A percentile compares a stretch with the other conserved stretches of the same genome.
Conservation (phyloP, 257 asterid genomes). For the Solanum habrochaites region DNA sequence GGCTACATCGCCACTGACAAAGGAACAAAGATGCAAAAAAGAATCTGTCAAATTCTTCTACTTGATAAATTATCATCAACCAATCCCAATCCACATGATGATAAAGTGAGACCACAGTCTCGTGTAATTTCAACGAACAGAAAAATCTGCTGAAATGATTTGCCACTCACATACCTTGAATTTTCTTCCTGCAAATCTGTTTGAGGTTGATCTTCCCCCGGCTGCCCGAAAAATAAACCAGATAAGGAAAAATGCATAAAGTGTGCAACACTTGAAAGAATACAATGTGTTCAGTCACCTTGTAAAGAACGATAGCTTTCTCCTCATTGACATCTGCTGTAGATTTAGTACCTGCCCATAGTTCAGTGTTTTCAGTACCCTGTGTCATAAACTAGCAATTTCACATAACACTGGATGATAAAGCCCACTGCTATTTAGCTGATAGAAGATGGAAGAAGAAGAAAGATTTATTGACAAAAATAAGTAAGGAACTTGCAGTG, state of each 20-base stretch:
- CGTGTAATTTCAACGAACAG: not conserved
- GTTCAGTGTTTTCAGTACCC: not conserved
- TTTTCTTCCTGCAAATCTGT: constrained; percentile 41
- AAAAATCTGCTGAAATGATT: constrained; percentile 9
- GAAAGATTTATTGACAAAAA: not conserved
- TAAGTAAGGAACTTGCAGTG: not conserved
- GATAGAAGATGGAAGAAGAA: not conserved
- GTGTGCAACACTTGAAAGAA: not conserved
- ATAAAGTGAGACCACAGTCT: not conserved
- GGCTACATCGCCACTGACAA: not conserved
- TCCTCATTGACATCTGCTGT: constrained; percentile 38
- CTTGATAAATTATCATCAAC: not conserved
- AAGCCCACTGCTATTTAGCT: not conserved
- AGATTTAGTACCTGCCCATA: constrained; percentile 47
- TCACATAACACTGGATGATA: not conserved
- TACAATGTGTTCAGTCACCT: constrained; percentile 35
- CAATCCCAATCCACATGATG: not conserved
- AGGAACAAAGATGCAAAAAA: not conserved
- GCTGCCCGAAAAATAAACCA: constrained; percentile 36
- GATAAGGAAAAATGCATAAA: not conserved
- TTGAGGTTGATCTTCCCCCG: constrained; percentile 45
- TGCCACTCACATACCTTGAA: constrained; percentile 47
- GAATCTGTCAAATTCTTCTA: not conserved
- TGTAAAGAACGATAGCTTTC: constrained; percentile 80
- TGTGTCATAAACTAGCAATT: constrained; percentile 7